Base-by-base conservation (phyloP, 768 basidiomycete genomes). In the Suillus decipiens region DNA sequence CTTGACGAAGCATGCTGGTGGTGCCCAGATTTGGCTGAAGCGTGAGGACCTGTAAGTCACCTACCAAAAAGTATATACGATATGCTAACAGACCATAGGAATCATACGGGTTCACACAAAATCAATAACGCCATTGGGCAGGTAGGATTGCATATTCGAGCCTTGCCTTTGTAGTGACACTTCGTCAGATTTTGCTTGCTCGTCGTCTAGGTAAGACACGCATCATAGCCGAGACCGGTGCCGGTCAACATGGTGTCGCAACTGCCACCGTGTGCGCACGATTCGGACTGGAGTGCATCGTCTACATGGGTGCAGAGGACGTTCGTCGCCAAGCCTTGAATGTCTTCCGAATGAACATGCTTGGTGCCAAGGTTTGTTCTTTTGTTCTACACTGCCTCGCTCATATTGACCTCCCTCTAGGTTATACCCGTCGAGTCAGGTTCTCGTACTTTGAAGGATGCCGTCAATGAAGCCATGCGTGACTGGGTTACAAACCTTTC, bases 101-200 rank as follows among this genome's bases (percentile, higher is more conserved):
- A 99, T 74, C 96, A 99, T 73, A 99, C 97, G 0, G 97, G 97
- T 17, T 98, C 96, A 11, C 97, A 99, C 78, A 99, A 99, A 77
- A 99, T 99, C 72, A 99, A 99, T 78, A 99, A 99, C 74, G 96
- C 96, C 28, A 90, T 99, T 63, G 97, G 97, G 41, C 96, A 96
- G 83, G 90, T 88, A 69, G 39, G 39, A 12, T 31, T 57, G 28
- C 28, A 31, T 65, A 80, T 70, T 34, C 31, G 17, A 45, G n/a
- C 55, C 54, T 37, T 17, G 45, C 53, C n/a, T 22, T 14, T n/a
- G 39, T n/a, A 24, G 39, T 15, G 11, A 51, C 28, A 43, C 41
- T 65, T 17, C 61, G 15, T 3, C 73, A 96, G 91, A 96, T 99
- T 65, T 82, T 99, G 19, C 86, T 99, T 33, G 97, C 97, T n/a